Percentiles rank a stretch among this genome's conserved stretches.
These are phyloP conservation scores for Fusarium continuum DNA, from an alignment of 2,329 filamentous ascomycete genomes.

Conservation along the genomic window DNA sequence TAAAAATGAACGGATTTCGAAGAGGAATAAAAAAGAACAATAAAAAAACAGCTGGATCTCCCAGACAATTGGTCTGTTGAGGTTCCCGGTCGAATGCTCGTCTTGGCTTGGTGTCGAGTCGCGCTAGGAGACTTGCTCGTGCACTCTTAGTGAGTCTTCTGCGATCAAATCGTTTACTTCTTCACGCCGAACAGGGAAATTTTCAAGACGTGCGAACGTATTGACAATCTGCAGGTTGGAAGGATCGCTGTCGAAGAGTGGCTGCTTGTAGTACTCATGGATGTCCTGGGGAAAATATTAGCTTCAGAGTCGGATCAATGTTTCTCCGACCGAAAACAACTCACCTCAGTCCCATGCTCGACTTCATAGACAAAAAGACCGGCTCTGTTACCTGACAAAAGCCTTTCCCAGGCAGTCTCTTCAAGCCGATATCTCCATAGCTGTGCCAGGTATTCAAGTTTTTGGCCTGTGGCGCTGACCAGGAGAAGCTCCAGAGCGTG, in stretches of 20 bases:
- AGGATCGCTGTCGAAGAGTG: slow-evolving; percentile 2
- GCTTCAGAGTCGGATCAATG: slow-evolving; percentile 21
- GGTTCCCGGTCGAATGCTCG: neutral
- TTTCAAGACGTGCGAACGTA: no score
- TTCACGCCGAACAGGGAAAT: no score
- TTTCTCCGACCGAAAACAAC: slow-evolving; percentile 14
- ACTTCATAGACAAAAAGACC: slow-evolving; percentile 13
- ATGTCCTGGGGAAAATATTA: slow-evolving; percentile 37
- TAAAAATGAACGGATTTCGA: no score
- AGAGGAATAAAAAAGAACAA: no score
- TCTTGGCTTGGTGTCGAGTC: neutral
- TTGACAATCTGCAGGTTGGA: slow-evolving; percentile 7
- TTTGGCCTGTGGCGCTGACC: neutral
- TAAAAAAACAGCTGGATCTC: no score
- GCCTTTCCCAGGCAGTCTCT: neutral
- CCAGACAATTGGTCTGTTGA: neutral
- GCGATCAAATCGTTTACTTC: no score
- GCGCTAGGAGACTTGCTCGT: no score
- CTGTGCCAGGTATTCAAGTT: neutral
- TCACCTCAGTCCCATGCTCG: neutral
- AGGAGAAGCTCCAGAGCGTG: neutral
- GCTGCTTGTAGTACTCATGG: slow-evolving; percentile 6
- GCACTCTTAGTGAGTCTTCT: no score
- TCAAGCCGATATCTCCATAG: neutral
- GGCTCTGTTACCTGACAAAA: neutral